Percentiles rank a stretch among this genome's conserved stretches.
These are phyloP conservation scores for Amaranthus palmeri DNA, from an alignment of 148 eudicot genomes.

Conservation along the genomic window DNA sequence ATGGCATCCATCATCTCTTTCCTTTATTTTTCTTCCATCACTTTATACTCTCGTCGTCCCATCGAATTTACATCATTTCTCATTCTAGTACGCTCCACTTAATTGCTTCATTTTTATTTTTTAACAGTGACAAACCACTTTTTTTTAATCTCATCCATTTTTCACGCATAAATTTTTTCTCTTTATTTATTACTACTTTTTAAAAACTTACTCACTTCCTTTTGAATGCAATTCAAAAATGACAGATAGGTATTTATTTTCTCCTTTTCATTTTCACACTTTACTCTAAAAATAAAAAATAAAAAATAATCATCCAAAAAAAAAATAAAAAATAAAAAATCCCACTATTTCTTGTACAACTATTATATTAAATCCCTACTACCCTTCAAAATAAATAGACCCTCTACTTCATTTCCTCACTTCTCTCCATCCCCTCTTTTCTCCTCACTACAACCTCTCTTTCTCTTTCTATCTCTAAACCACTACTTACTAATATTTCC, in stretches of 20 bases:
- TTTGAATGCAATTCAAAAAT: no score
- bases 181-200: no score
- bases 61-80: no score
- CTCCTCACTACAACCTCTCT: neutral
- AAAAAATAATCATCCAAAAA: neutral
- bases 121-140: no score
- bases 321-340: neutral
- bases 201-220: no score
- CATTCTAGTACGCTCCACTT: no score
- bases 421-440: conserved; percentile 20
- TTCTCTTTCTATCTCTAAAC: neutral
- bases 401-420: conserved; percentile 13
- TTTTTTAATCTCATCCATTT: no score
- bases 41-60: neutral
- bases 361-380: conserved; percentile 1
- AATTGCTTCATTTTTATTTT: no score
- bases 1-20: conserved; percentile 32
- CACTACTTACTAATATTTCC: neutral
- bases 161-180: no score
- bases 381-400: conserved; percentile 28
- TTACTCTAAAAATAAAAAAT: no score
- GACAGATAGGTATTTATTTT: no score
- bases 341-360: neutral
- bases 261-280: no score
- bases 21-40: neutral